Evolutionary conservation across 2,329 filamentous ascomycete genomes (phyloP), one percentile per base, ranked within the genome.

Genomic region (Neofusicoccum cordaticola): DNA sequence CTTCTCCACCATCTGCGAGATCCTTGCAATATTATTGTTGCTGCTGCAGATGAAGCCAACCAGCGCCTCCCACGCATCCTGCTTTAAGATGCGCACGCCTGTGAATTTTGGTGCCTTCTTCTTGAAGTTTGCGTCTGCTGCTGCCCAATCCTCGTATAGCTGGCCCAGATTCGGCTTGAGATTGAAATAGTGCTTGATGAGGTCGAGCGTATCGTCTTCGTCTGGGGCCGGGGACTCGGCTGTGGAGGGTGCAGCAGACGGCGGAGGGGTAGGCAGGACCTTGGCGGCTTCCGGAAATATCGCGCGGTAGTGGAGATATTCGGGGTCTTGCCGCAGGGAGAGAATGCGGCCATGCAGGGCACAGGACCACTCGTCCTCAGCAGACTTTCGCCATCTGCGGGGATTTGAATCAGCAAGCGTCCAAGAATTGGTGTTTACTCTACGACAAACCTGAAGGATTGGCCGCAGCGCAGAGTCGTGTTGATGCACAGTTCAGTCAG

Each of bases 11-110:
- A 99, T 99, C 78, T 96, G 91, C 4, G 91, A 94, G 75, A 99
- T 99, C 44, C 95, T 87, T 2, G 89, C 85, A 66, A 99, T 99
- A 75, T 99, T 97, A 80, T 99, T 99, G 79, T 99, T 99, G 78
- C 93, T 97, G 78, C 93, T 97, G 83, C 95, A 99, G 68, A 99
- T 99, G 78, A 99, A 99, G 64, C 90, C 89, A 27, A 99, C 83
- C 22, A 99, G 82, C 0, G 95, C 88, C 77, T 99, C 95, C 95
- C 96, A 99, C 0, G 94, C 89, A 81, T 97, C 93, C 79, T 99
- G 95, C 71, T 90, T 91, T 50, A 99, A 81, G 69, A 99, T 97
- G 22, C 95, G 88, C 64, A 99, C 90, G 12, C 96, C 95, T 0
- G 90, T 89, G 75, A 99, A 99, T 64, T 89, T 88, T 0, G 91